Percentiles rank a stretch among this genome's conserved stretches.
These are phyloP conservation scores for Trichophyton simii DNA, from an alignment of 2,329 filamentous ascomycete species.

Conservation along the genomic window DNA sequence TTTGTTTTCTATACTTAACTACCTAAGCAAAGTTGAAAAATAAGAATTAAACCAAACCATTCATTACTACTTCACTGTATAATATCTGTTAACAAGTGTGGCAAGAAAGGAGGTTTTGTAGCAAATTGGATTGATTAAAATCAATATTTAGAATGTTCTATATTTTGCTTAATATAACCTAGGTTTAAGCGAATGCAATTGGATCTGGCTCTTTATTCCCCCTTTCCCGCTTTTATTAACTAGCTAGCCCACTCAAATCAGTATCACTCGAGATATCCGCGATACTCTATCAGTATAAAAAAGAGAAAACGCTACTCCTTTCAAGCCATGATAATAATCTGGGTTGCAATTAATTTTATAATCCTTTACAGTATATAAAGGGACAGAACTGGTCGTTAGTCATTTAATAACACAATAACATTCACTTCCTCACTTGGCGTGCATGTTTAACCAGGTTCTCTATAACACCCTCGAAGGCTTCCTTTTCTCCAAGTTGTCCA, in stretches of 20 bases:
- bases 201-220: neutral
- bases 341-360: neutral
- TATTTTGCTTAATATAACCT: neutral
- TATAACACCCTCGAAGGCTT: conserved; percentile 92
- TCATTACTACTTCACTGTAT: too few relatives aligned
- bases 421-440: conserved; percentile 64
- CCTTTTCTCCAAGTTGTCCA: conserved; percentile 77
- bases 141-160: neutral
- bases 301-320: neutral
- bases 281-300: neutral
- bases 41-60: too few relatives aligned
- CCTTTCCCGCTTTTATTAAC: neutral
- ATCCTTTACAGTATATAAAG: neutral
- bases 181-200: neutral
- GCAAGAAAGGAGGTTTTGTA: too few relatives aligned
- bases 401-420: neutral
- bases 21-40: too few relatives aligned
- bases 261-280: neutral
- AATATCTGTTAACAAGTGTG: too few relatives aligned
- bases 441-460: conserved; percentile 91
- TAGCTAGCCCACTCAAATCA: too few relatives aligned
- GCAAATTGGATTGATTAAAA: neutral
- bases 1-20: neutral
- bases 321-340: neutral
- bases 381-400: neutral